Evolutionary conservation across 1,139 yeast species (phyloP).

Genomic region (Kurtzmaniella natalensis): DNA sequence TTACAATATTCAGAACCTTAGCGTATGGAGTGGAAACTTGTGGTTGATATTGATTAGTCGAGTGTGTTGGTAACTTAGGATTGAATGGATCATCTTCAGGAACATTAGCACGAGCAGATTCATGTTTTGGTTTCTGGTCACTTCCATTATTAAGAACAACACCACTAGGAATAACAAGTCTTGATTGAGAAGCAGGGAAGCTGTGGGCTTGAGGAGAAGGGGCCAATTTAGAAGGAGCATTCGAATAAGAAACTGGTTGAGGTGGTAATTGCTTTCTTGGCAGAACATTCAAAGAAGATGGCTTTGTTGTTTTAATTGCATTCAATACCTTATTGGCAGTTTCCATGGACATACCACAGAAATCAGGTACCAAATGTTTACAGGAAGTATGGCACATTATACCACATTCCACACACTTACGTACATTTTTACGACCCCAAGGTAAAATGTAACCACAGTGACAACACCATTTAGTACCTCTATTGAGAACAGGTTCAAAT

Average conservation of each 20-base stretch:
- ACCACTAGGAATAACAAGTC: background rate
- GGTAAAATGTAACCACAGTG: conserved; percentile 97
- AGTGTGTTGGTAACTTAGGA: conserved; percentile 33
- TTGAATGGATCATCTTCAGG: conserved; percentile 25
- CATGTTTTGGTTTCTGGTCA: background rate
- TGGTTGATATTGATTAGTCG: conserved; percentile 28
- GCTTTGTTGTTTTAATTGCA: conserved; percentile 79
- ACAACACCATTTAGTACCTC: conserved; percentile 98
- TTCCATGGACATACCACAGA: conserved; percentile 98
- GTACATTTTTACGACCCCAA: conserved; percentile 90
- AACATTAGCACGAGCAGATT: too few relatives aligned
- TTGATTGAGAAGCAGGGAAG: background rate
- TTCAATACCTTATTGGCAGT: conserved; percentile 86
- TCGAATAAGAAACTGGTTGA: conserved; percentile 11
- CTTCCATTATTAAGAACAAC: background rate
- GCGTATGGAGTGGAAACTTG: conserved; percentile 29
- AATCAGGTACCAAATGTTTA: conserved; percentile 92
- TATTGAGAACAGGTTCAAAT: conserved; percentile 83
- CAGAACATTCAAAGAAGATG: conserved; percentile 17
- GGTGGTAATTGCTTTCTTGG: background rate
- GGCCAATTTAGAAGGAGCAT: conserved; percentile 11
- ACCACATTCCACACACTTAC: conserved; percentile 94
- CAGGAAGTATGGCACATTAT: conserved; percentile 91
- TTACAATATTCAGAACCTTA: conserved; percentile 5
- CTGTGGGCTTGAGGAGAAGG: conserved; percentile 6